Percentiles rank a stretch among this genome's conserved stretches.
Conservation (phyloP, 805 yeast species). For the Phaffomyces thermotolerans region DNA sequence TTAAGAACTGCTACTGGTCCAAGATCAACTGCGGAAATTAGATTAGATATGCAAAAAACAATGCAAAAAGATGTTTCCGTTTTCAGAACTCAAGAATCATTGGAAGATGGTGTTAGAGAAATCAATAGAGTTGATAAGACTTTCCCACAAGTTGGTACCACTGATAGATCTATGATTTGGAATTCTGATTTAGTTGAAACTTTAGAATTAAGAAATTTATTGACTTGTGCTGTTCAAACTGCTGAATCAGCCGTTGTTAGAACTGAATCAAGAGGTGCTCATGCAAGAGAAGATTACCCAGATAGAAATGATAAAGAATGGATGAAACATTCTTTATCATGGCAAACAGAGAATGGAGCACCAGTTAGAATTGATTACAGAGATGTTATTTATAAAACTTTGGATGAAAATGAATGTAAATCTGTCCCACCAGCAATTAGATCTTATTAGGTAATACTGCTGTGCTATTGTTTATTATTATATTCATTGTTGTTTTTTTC, state of each 20-base stretch:
- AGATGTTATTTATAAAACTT: conserved; percentile 71
- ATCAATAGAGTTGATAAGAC: conserved; percentile 69
- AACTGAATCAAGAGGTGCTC: conserved; percentile 98
- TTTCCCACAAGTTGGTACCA: conserved; percentile 70
- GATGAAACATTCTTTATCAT: conserved; percentile 96
- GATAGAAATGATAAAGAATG: conserved; percentile 92
- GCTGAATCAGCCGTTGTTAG: conserved; percentile 92
- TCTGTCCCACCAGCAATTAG: conserved; percentile 96
- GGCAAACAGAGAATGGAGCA: conserved; percentile 72
- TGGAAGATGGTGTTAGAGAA: conserved; percentile 84
- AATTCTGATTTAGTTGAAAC: conserved; percentile 96
- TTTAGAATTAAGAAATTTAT: conserved; percentile 88
- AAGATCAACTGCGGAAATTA: conserved; percentile 76
- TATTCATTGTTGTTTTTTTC: not conserved
- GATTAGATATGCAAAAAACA: conserved; percentile 87
- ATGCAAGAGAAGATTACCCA: conserved; percentile 97
- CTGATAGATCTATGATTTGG: conserved; percentile 98
- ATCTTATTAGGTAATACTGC: conserved; percentile 51
- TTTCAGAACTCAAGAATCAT: conserved; percentile 86
- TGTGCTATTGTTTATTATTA: conserved; percentile 1
- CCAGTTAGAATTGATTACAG: conserved; percentile 76
- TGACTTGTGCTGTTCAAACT: conserved; percentile 95
- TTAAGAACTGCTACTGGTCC: conserved; percentile 82
- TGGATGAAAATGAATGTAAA: conserved; percentile 89
- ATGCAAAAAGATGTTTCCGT: conserved; percentile 98